These are phyloP conservation scores for Verticillium dahliae DNA, from an alignment of 2,329 filamentous ascomycete genomes.

Conservation along the genomic window DNA sequence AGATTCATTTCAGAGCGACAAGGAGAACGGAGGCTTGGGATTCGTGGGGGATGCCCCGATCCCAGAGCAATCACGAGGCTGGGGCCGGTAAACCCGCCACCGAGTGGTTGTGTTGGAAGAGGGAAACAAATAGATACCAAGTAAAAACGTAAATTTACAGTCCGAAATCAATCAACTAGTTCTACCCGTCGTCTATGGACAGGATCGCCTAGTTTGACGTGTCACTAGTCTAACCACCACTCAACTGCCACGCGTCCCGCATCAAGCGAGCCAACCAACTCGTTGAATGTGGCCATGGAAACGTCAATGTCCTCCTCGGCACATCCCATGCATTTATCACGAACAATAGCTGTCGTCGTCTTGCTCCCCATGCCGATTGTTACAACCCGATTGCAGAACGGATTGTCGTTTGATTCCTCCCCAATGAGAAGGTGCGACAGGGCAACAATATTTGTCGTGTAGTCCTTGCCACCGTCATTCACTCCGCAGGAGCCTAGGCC, in stretches of 20 bases:
- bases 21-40: neutral
- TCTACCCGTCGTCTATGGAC: neutral
- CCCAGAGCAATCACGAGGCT: neutral
- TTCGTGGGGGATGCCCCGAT: neutral
- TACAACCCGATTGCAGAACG: slow-evolving; percentile 1
- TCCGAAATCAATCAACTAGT: neutral
- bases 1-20: neutral
- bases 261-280: neutral
- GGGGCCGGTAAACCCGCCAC: too few species aligned
- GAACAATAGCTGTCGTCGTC: neutral
- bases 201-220: neutral
- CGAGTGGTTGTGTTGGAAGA: neutral
- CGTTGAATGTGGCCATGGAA: slow-evolving; percentile 3
- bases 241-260: slow-evolving; percentile 1
- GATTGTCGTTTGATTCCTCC: slow-evolving; percentile 6
- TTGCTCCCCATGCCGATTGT: neutral
- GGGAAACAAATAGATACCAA: too few species aligned
- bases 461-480: neutral
- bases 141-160: neutral
- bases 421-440: slow-evolving; percentile 7
- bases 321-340: slow-evolving; percentile 9
- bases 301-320: slow-evolving; percentile 3
- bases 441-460: slow-evolving; percentile 1
- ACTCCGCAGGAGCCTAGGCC: slow-evolving; percentile 5
- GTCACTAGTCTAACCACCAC: neutral